Percentiles rank a stretch among this genome's conserved stretches.
phyloP scores from a whole-genome alignment of 179 eudicot genomes.

The Gypsophila paniculata region DNA sequence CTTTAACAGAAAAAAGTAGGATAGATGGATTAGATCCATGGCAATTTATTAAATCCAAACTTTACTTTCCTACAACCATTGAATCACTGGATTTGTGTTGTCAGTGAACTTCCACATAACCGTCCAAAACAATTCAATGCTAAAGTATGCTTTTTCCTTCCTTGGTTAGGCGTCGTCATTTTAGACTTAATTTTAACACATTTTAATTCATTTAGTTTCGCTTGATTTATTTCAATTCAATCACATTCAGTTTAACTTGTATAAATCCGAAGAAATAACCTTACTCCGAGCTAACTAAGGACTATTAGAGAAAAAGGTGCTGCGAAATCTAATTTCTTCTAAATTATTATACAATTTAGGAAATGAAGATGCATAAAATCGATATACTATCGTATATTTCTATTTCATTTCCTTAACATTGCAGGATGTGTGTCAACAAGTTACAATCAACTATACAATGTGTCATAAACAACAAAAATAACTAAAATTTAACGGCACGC shows the following conservation, averaged over 20 bases:
- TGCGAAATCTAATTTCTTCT: background rate
- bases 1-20: background rate
- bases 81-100: background rate
- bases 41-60: background rate
- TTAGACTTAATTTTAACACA: too few species aligned
- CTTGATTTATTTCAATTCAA: too few species aligned
- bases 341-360: background rate
- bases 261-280: too few species aligned
- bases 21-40: background rate
- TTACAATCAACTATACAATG: conserved; percentile 16
- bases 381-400: background rate
- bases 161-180: too few species aligned
- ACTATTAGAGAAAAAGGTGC: background rate
- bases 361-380: background rate
- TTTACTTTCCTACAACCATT: conserved; percentile 11
- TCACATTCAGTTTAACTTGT: too few species aligned
- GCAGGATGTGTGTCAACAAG: conserved; percentile 2
- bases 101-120: conserved; percentile 1
- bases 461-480: background rate
- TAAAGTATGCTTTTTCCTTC: background rate
- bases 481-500: too few species aligned
- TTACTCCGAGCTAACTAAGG: background rate
- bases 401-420: background rate
- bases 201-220: too few species aligned
- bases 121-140: background rate